A percentile compares a stretch with the other conserved stretches of the same genome.
Conservation (phyloP, 164 flowering plant species). For the Paratinospora sagittata region DNA sequence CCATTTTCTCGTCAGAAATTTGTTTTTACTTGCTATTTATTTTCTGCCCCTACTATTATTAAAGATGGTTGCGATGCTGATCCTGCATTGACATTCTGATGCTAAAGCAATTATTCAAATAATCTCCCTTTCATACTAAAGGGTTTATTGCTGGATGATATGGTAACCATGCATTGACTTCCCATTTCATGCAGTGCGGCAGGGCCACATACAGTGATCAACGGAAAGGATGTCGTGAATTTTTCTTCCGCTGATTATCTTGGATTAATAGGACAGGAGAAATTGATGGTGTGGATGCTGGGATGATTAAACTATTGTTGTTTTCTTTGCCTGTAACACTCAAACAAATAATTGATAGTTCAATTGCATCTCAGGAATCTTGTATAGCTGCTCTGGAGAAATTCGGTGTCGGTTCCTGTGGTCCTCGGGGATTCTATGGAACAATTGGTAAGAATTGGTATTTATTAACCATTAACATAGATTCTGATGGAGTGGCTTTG, state of each 20-base stretch:
- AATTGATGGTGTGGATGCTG: slow-evolving; percentile 49
- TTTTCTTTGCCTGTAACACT: background rate
- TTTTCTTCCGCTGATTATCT: slow-evolving; percentile 95
- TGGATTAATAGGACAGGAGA: slow-evolving; percentile 79
- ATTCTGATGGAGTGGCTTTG: background rate
- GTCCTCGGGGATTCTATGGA: slow-evolving; percentile 99
- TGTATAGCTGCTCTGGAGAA: slow-evolving; percentile 86
- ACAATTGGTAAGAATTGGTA: slow-evolving; percentile 64
- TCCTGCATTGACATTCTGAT: too few species aligned
- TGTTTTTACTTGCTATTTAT: too few species aligned
- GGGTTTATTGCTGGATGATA: slow-evolving; percentile 2
- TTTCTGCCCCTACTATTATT: too few species aligned
- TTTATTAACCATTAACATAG: slow-evolving; percentile 4
- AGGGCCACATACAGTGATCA: slow-evolving; percentile 66
- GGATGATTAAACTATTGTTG: background rate
- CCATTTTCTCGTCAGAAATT: too few species aligned
- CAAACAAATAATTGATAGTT: slow-evolving; percentile 4
- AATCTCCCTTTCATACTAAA: too few species aligned
- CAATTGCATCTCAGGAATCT: slow-evolving; percentile 52
- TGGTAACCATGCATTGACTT: slow-evolving; percentile 9
- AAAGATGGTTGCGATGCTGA: too few species aligned
- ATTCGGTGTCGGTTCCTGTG: slow-evolving; percentile 99
- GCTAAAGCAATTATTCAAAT: too few species aligned
- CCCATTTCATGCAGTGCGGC: slow-evolving; percentile 66
- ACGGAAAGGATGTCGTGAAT: slow-evolving; percentile 88